Evolutionary conservation across 2,329 filamentous ascomycete species (phyloP).

Genomic region (Hypoxylon sp.): DNA sequence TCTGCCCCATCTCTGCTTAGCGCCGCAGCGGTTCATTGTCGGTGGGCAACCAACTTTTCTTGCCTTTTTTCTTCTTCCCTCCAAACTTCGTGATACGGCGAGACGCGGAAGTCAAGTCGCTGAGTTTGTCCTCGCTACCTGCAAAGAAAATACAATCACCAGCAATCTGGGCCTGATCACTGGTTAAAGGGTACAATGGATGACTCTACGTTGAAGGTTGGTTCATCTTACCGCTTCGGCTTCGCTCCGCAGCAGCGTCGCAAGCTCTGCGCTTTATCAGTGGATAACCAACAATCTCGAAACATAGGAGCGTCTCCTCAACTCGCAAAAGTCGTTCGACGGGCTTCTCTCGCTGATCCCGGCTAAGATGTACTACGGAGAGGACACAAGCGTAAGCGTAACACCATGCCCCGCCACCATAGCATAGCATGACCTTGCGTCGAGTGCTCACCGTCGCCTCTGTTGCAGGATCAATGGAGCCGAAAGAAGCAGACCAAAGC

Average conservation of each 20-base stretch:
- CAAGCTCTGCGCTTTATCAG: constrained; percentile 32
- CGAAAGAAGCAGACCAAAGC: constrained; percentile 96
- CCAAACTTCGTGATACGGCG: constrained; percentile 9
- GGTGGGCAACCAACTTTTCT: constrained; percentile 28
- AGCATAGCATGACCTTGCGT: background rate
- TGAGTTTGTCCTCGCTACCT: background rate
- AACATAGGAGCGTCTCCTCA: constrained; percentile 62
- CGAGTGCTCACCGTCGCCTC: constrained; percentile 23
- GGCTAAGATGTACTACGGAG: constrained; percentile 88
- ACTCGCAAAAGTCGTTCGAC: constrained; percentile 79
- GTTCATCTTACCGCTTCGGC: constrained; percentile 39
- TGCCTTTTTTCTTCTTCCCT: constrained; percentile 30
- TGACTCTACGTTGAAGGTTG: constrained; percentile 57
- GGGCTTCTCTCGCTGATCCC: constrained; percentile 87
- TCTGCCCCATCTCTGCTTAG: constrained; percentile 22
- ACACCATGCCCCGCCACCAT: background rate
- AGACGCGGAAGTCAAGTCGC: background rate
- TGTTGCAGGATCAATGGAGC: constrained; percentile 83
- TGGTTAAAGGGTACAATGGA: constrained; percentile 47
- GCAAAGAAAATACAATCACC: background rate
- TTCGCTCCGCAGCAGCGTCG: constrained; percentile 11
- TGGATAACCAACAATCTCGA: constrained; percentile 35
- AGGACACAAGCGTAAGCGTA: constrained; percentile 77
- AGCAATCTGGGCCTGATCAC: background rate
- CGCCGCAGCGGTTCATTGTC: constrained; percentile 10